Evolutionary conservation across 257 asterid species (phyloP), one percentile per base, ranked within the genome.

Genomic region (Solanum dulcamara): DNA sequence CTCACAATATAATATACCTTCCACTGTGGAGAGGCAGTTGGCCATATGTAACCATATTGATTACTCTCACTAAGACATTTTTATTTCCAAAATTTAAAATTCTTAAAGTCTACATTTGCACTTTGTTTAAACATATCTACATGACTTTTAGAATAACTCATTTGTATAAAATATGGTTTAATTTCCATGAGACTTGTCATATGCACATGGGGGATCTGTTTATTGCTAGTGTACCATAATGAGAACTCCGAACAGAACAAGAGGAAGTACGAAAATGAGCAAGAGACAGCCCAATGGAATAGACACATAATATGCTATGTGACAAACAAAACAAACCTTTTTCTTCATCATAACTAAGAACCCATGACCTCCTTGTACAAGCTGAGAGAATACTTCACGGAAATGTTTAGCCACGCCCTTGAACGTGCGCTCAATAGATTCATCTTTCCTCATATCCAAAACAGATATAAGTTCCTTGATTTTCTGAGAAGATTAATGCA

Each of bases 341-440:
- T 94, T 95, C 96, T 95, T 97, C 98, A 95, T 93, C 97, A 97
- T 97, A 85, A 94, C 93, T 86, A 97, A 87, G 91, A 88, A 88
- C 44, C 99, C 99, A 87, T 93, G 98, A 86, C 99, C 99, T 59
- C 98, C 99, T 94, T 94, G 99, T 85, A 97, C 99, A 37, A 97
- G 98, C 89, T 97, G 98, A 51, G 98, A 92, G 86, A 97, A 97
- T 67, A 97, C 99, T 89, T 97, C 98, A 80, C 98, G 97, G 80
- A 97, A 97, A 91, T 97, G 96, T 91, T 89, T 97, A 70, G 99
- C 98, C 79, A 97, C 99, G 1, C 99, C 99, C 90, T 97, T 97
- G 88, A 95, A 97, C 9, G 99, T 97, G 75, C 98, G 99, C 86
- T 97, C 99, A 85, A 97, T 97, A 17, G 99, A 97, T 89, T 97